These are phyloP conservation scores for Pisolithus marmoratus DNA, from an alignment of 768 basidiomycete genomes.

Conservation along the genomic window DNA sequence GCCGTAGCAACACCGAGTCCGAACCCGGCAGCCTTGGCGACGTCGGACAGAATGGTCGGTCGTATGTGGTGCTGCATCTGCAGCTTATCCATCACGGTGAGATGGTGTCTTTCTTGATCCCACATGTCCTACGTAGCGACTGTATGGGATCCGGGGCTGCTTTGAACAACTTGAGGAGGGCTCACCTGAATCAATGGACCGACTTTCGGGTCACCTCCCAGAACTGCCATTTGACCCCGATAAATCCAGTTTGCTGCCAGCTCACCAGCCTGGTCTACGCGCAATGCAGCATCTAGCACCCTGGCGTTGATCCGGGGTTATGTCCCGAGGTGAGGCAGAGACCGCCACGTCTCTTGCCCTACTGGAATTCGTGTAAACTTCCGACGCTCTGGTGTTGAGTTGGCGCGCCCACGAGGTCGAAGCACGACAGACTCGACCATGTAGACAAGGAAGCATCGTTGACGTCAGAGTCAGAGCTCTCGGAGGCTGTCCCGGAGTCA, in stretches of 20 bases:
- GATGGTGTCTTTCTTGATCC: conserved; percentile 92
- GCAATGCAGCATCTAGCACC: conserved; percentile 59
- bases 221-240: conserved; percentile 73
- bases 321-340: conserved; percentile 48
- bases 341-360: conserved; percentile 35
- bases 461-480: too few relatives aligned
- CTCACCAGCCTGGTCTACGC: conserved; percentile 95
- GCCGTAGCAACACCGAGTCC: conserved; percentile 83
- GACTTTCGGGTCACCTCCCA: conserved; percentile 51
- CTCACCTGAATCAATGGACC: conserved; percentile 72
- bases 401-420: conserved; percentile 13
- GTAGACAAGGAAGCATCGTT: conserved; percentile 1
- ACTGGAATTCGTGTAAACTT: conserved; percentile 41
- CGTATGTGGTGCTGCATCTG: conserved; percentile 78
- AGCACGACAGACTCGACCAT: neutral
- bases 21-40: conserved; percentile 85
- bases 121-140: conserved; percentile 79
- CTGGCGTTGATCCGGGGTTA: conserved; percentile 46
- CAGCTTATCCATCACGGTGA: conserved; percentile 79
- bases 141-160: neutral
- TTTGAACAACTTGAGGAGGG: conserved; percentile 4
- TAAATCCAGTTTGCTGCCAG: conserved; percentile 97
- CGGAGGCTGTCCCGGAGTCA: neutral
- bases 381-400: conserved; percentile 36
- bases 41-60: conserved; percentile 76